Conservation (phyloP, 108 stramenopile species). For the Cyclotella choctawhatcheeana region DNA sequence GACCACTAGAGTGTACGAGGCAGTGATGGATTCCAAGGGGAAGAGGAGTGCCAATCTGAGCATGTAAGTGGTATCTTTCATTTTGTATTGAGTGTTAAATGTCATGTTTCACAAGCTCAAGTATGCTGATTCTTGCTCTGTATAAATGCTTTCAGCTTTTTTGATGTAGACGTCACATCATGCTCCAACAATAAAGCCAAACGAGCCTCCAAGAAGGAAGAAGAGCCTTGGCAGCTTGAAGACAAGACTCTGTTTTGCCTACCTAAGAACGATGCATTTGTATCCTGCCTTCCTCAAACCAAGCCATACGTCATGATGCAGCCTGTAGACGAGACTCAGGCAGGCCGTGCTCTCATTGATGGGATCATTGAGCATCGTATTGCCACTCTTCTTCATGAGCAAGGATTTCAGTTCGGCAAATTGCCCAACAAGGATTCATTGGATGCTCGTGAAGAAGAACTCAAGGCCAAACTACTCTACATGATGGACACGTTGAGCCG, state of each 20-base stretch:
- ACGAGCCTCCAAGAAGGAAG: conserved; percentile 27
- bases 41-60: conserved; percentile 40
- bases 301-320: conserved; percentile 40
- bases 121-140: background rate
- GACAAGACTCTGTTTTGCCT: conserved; percentile 37
- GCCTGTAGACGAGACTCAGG: conserved; percentile 22
- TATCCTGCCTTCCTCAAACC: conserved; percentile 4
- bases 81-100: background rate
- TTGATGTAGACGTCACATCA: conserved; percentile 24
- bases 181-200: conserved; percentile 43
- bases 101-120: too few relatives aligned
- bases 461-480: background rate
- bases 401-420: conserved; percentile 9
- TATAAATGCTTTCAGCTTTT: conserved; percentile 11
- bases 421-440: conserved; percentile 18
- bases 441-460: background rate
- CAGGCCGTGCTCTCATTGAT: conserved; percentile 28
- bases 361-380: conserved; percentile 26
- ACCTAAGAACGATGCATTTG: conserved; percentile 39
- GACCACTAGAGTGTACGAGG: conserved; percentile 20
- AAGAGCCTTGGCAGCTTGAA: conserved; percentile 33
- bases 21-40: conserved; percentile 46
- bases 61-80: conserved; percentile 26
- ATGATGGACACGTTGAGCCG: conserved; percentile 20
- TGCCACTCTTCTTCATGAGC: conserved; percentile 5